These are phyloP conservation scores for Cordyceps cicadae DNA, from an alignment of 2,329 filamentous ascomycete species.

Conservation along the genomic window DNA sequence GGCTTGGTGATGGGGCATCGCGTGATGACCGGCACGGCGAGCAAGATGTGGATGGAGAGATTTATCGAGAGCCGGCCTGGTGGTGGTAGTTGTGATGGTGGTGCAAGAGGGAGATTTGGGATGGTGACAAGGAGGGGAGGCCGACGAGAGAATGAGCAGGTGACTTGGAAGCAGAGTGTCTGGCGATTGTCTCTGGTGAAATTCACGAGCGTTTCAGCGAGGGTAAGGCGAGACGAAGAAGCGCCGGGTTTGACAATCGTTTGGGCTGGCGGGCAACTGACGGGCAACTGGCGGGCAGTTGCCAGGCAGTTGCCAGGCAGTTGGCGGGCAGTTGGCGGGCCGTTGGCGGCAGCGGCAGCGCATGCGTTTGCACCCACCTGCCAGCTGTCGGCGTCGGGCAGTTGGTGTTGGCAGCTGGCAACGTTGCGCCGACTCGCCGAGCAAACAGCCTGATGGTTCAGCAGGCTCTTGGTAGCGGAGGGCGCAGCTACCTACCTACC, in stretches of 20 bases:
- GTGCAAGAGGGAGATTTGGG: not conserved
- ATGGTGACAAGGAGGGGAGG: not conserved
- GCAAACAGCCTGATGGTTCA: no score
- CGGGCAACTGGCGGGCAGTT: not conserved
- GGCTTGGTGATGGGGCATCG: not conserved
- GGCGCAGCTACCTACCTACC: no score
- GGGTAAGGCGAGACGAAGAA: not conserved
- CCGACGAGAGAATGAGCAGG: not conserved
- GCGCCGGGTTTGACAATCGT: conserved; percentile 2
- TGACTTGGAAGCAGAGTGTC: not conserved
- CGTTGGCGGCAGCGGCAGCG: no score
- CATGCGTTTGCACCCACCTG: no score
- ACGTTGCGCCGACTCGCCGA: not conserved
- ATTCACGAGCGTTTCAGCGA: conserved; percentile 8
- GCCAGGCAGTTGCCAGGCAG: not conserved
- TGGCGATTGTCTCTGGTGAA: conserved; percentile 8
- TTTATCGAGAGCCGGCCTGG: not conserved
- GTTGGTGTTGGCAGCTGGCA: not conserved
- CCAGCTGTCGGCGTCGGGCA: not conserved
- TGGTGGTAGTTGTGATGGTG: no score
- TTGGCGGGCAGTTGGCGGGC: no score
- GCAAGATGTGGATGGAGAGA: not conserved
- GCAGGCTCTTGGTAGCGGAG: no score
- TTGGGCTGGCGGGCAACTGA: not conserved
- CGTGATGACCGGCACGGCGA: not conserved